Base-by-base conservation (phyloP, 2,329 filamentous ascomycete species). In the Neopestalotiopsis sp. region DNA sequence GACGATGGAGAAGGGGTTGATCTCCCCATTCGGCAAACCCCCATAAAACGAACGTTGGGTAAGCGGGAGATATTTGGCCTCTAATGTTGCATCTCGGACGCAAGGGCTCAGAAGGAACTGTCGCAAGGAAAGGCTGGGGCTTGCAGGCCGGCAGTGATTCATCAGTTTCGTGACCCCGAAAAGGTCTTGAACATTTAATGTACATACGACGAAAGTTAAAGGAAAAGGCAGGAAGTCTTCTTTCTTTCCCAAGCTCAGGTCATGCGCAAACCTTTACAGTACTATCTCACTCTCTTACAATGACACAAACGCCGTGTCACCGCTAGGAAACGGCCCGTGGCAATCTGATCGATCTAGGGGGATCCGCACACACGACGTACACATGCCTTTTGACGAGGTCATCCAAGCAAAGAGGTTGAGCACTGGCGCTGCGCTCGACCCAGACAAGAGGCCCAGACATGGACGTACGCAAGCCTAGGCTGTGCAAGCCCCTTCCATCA, bases 1-100 rank as follows among this genome's bases (percentile, higher is more conserved):
- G 59, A 61, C 42, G 45, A 53, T 61, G 59, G 59, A 61, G 59
- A 61, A 59, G 34, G 59, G n/a, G 30, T 61, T 61, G 59, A 34
- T 61, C 59, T 30, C 59, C 59, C 59, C 30, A 61, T 34, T 20
- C 59, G 34, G 59, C 34, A 61, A 61, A 14, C 59, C 59, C 59
- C 59, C 57, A 59, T 59, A 59, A 32, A 38, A 40, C 32, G 28
- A 34, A 20, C 59, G 32, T 38, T 38, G 34, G 34, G 34, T 61
- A 30, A 61, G 34, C 34, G 59, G 59, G 30, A 30, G n/a, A n/a
- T 61, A n/a, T 17, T 61, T 17, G 32, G 32, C 59, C 30, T 61
- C 59, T 40, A 61, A 61, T 17, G 59, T 61, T 34, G 30, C 32
- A 30, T 38, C 59, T 34, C 30, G 17, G 34, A 28, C 24, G 57